Conservation (phyloP, 2,329 filamentous ascomycete species). For the Aureobasidium sp. region DNA sequence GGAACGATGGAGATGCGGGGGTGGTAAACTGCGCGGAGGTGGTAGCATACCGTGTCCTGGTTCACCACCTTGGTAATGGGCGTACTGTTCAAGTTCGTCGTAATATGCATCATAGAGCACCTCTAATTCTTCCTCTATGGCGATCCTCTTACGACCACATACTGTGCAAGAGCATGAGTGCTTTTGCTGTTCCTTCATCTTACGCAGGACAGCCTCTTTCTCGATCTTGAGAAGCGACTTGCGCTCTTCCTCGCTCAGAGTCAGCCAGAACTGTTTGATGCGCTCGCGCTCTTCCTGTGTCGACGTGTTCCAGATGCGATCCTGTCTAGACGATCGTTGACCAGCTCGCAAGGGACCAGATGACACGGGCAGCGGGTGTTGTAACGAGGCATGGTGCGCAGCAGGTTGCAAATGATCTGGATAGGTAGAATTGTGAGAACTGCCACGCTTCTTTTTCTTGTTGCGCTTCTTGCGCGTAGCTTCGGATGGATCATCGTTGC, state of each 20-base stretch:
- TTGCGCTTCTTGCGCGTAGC: conserved; percentile 19
- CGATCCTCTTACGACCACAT: conserved; percentile 89
- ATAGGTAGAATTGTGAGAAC: not conserved
- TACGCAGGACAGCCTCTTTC: conserved; percentile 93
- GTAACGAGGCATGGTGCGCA: conserved; percentile 27
- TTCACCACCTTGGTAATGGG: conserved; percentile 63
- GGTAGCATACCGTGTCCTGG: conserved; percentile 63
- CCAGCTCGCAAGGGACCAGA: conserved; percentile 37
- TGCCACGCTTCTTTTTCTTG: conserved; percentile 18
- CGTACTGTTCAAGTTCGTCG: conserved; percentile 94
- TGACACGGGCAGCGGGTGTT: conserved; percentile 38
- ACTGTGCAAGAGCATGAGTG: conserved; percentile 98
- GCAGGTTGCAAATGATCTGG: conserved; percentile 5
- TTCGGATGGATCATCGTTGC: not conserved
- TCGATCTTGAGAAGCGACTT: conserved; percentile 96
- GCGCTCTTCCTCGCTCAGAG: conserved; percentile 85
- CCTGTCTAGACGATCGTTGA: conserved; percentile 44
- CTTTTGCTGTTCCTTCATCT: conserved; percentile 99
- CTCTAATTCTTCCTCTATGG: conserved; percentile 96
- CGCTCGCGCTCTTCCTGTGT: conserved; percentile 90
- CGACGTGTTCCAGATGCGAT: conserved; percentile 96
- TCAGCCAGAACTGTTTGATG: conserved; percentile 98
- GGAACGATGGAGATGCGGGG: conserved; percentile 33
- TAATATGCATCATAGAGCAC: conserved; percentile 98
- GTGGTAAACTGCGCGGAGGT: conserved; percentile 45